Percentiles rank a stretch among this genome's conserved stretches.
Conservation (phyloP, 371 early-diverging fungal genomes). For the Syncephalastrum racemosum region DNA sequence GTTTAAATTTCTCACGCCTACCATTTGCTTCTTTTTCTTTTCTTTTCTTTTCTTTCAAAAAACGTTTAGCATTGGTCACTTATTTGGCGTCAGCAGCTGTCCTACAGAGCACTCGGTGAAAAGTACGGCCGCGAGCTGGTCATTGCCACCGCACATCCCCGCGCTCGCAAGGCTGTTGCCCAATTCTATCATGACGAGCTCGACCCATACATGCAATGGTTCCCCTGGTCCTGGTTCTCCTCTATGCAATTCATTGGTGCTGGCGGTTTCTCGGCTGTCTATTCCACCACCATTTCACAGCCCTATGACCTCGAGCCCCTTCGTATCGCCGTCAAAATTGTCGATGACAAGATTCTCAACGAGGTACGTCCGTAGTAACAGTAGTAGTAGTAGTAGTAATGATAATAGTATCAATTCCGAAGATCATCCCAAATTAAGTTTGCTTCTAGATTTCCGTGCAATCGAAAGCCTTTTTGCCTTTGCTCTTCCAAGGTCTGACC, state of each 20-base stretch:
- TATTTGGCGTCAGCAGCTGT: slow-evolving; percentile 46
- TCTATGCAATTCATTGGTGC: slow-evolving; percentile 52
- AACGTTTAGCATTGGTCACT: slow-evolving; percentile 37
- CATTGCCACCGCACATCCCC: slow-evolving; percentile 28
- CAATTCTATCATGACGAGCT: slow-evolving; percentile 37
- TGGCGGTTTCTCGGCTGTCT: slow-evolving; percentile 52
- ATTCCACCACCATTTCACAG: slow-evolving; percentile 34
- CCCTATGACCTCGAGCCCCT: slow-evolving; percentile 41
- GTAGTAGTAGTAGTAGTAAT: no score
- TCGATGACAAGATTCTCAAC: slow-evolving; percentile 47
- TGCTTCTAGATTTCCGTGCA: slow-evolving; percentile 43
- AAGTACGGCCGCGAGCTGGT: slow-evolving; percentile 37
- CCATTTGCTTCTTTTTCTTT: not conserved
- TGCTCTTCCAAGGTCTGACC: slow-evolving; percentile 46
- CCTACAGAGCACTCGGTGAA: slow-evolving; percentile 28
- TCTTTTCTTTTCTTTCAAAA: not conserved
- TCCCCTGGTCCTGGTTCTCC: slow-evolving; percentile 50
- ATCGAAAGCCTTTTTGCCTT: slow-evolving; percentile 44
- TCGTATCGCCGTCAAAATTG: slow-evolving; percentile 42
- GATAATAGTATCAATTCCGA: not conserved
- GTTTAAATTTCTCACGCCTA: no score
- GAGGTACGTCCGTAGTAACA: slow-evolving; percentile 43
- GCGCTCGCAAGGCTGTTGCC: slow-evolving; percentile 35
- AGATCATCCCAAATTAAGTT: slow-evolving; percentile 3
- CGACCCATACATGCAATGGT: slow-evolving; percentile 49